Base-by-base conservation (phyloP, 108 stramenopile genomes). In the Conticribra weissflogii region DNA sequence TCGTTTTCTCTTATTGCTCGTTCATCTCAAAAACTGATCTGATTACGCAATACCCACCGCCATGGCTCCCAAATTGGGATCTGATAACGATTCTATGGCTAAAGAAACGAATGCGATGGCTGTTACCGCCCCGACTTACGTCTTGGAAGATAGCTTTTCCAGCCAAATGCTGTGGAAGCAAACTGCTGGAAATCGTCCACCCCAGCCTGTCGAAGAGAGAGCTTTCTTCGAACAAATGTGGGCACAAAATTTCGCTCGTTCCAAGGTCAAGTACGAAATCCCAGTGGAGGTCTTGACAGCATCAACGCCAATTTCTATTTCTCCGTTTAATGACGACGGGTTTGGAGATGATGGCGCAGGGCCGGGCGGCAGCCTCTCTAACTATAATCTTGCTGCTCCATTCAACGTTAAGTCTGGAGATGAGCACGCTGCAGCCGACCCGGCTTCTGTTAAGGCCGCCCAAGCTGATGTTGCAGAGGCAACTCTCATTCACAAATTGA, bases 151-250 rank as follows among this genome's bases (percentile, higher is more conserved):
- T 54, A 91, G 80, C 32, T 34, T 92, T 3, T 84, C 83, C 2
- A 75, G 78, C 29, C 97, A 98, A 77, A 73, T 74, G 34, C 76
- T 98, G 9, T 98, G 96, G 96, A 92, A 94, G 60, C 55, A 88
- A 27, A 97, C 97, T 1, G 96, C 96, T 2, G 96, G 96, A 7
- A 85, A 84, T 33, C 83, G 97, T n/a, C 97, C 97, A 3, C 89
- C 93, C 5, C 97, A 98, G 70, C 97, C 97, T 3, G 75, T 85
- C 0, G 83, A 93, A 54, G 96, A 96, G 70, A 74, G 96, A 8
- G 89, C 89, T n/a, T 92, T 89, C 57, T 97, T 90, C 68, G 96
- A 97, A 74, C 83, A 91, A 71, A 77, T 94, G 77, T 98, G 97
- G 97, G 82, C 87, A 2, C 82, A 96, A 69, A 97, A 98, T 73